These are phyloP conservation scores for Simplicillium sp. DNA, from an alignment of 2,329 filamentous ascomycete species.

Conservation along the genomic window DNA sequence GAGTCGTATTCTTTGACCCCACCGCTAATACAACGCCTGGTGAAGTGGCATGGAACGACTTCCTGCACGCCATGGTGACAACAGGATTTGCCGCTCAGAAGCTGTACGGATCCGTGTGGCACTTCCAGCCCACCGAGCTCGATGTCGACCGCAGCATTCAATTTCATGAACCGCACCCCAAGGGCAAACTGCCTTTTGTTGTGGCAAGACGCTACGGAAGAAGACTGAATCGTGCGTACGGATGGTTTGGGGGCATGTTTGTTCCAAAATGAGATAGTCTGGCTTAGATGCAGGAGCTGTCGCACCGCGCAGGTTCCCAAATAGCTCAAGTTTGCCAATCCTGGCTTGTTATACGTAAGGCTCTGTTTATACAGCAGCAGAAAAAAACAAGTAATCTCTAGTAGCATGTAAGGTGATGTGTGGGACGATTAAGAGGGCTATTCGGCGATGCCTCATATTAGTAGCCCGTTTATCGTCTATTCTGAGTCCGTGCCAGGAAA, in stretches of 20 bases:
- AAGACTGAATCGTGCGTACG: conserved; percentile 38
- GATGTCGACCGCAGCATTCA: conserved; percentile 41
- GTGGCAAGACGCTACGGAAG: conserved; percentile 36
- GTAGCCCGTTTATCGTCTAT: no score
- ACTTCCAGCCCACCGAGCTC: conserved; percentile 35
- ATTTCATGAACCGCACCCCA: conserved; percentile 52
- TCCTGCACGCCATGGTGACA: conserved; percentile 39
- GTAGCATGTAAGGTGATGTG: no score
- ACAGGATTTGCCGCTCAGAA: conserved; percentile 44
- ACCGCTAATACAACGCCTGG: conserved; percentile 25
- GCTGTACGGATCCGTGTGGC: conserved; percentile 52
- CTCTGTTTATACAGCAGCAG: no score
- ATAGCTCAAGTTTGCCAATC: no score
- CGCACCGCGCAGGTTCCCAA: no score
- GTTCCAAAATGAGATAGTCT: no score
- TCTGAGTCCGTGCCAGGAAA: no score
- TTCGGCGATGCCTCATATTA: no score
- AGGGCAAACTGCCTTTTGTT: conserved; percentile 37
- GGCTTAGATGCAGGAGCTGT: no score
- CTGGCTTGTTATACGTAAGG: no score
- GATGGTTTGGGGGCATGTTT: conserved; percentile 39
- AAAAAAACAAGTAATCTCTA: no score
- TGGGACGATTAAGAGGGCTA: no score
- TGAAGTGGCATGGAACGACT: conserved; percentile 43
- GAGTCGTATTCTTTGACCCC: conserved; percentile 31